These are phyloP conservation scores for Venturia nashicola DNA, from an alignment of 2,329 filamentous ascomycete species.

Conservation along the genomic window DNA sequence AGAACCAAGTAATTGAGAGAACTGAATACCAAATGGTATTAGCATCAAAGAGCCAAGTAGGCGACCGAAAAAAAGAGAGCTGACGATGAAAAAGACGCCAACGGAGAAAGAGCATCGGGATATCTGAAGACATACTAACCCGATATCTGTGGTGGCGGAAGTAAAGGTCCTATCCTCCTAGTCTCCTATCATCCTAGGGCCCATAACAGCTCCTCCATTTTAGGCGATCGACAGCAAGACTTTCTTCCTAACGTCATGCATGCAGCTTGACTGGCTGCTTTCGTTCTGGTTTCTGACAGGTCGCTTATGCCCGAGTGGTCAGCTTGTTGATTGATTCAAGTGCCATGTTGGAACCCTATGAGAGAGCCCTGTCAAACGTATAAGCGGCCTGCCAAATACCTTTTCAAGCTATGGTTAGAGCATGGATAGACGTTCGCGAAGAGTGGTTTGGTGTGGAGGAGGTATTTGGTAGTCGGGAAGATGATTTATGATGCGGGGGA, in stretches of 20 bases:
- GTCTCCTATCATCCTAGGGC: neutral
- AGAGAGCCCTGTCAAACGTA: neutral
- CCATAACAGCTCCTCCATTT: neutral
- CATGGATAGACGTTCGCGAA: neutral
- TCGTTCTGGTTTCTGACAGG: neutral
- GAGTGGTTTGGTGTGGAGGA: neutral
- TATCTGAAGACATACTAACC: neutral
- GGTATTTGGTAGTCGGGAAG: neutral
- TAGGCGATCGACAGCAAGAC: neutral
- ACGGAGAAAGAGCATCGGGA: neutral
- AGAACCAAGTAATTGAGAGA: neutral
- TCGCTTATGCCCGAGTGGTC: neutral
- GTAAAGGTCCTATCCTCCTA: neutral
- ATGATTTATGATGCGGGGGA: neutral
- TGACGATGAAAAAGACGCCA: neutral
- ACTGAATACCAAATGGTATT: neutral
- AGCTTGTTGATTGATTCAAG: neutral
- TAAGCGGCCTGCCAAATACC: neutral
- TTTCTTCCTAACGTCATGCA: neutral
- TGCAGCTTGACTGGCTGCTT: neutral
- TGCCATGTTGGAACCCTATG: neutral
- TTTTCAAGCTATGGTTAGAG: neutral
- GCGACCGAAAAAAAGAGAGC: neutral
- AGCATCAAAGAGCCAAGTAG: too few species aligned
- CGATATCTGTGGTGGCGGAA: neutral